phyloP scores from a whole-genome alignment of 495 filamentous ascomycete species.

The Penicillium soppii region DNA sequence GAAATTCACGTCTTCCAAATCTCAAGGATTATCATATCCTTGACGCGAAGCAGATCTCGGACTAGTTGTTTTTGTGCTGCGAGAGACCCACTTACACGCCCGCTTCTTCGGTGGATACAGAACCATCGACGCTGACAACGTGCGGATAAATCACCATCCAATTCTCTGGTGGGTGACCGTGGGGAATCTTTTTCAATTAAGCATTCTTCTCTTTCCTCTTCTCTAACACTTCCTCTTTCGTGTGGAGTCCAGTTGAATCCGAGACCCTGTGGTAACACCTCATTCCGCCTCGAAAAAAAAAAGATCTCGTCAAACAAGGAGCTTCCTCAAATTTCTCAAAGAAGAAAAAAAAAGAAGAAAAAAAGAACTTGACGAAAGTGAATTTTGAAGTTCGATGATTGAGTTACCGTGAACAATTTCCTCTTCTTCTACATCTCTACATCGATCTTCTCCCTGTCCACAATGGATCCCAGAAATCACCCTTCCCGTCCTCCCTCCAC shows the following conservation, averaged over 20 bases:
- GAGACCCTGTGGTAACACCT: slow-evolving; percentile 15
- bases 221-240: slow-evolving; percentile 14
- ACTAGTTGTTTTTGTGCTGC: slow-evolving; percentile 41
- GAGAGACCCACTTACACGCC: slow-evolving; percentile 46
- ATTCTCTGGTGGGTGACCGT: slow-evolving; percentile 44
- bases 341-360: slow-evolving; percentile 16
- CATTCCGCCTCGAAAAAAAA: slow-evolving; percentile 20
- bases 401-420: slow-evolving; percentile 41
- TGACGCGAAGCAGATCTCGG: slow-evolving; percentile 46
- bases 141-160: slow-evolving; percentile 45
- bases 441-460: slow-evolving; percentile 29
- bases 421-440: slow-evolving; percentile 24
- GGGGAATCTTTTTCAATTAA: slow-evolving; percentile 46
- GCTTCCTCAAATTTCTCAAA: slow-evolving; percentile 5
- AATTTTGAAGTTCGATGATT: slow-evolving; percentile 50
- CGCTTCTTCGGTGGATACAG: slow-evolving; percentile 47
- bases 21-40: slow-evolving; percentile 12
- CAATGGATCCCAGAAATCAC: slow-evolving; percentile 56
- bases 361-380: slow-evolving; percentile 5
- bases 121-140: slow-evolving; percentile 46
- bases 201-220: slow-evolving; percentile 34
- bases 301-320: slow-evolving; percentile 27
- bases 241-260: slow-evolving; percentile 23
- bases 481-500: slow-evolving; percentile 57
- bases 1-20: not conserved